Evolutionary conservation across 1,139 yeast species (phyloP).

Genomic region (Suhomyces taliae): DNA sequence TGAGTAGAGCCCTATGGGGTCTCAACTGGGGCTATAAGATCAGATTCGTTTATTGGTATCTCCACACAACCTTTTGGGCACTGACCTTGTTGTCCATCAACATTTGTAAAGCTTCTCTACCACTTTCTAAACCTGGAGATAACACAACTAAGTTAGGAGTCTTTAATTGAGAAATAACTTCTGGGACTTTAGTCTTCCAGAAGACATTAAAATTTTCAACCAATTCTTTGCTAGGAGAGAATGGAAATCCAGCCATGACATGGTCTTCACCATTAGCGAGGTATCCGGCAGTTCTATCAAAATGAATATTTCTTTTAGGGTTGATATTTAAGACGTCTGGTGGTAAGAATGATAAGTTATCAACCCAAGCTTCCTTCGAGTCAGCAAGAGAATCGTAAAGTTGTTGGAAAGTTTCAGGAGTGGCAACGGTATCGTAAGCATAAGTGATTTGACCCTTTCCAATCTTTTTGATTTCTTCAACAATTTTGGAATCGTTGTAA

Average conservation of each 20-base stretch:
- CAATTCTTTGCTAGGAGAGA: constrained; percentile 21
- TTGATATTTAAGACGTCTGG: constrained; percentile 11
- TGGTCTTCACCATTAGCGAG: constrained; percentile 31
- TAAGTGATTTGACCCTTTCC: constrained; percentile 45
- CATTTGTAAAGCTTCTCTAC: constrained; percentile 27
- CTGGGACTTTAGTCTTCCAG: constrained; percentile 26
- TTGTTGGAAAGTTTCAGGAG: constrained; percentile 36
- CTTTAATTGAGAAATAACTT: constrained; percentile 17
- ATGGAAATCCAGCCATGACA: constrained; percentile 16
- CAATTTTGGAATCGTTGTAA: constrained; percentile 55
- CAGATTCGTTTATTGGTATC: neutral
- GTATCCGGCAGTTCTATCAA: constrained; percentile 36
- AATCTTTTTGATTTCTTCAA: constrained; percentile 45
- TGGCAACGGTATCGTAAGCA: constrained; percentile 58
- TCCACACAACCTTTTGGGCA: constrained; percentile 5
- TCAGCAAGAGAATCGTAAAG: constrained; percentile 43
- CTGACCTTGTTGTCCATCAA: constrained; percentile 12
- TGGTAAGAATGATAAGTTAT: constrained; percentile 16
- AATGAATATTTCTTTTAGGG: constrained; percentile 23
- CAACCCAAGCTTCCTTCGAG: constrained; percentile 30
- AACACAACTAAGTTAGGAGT: constrained; percentile 26
- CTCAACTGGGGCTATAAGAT: too few species aligned
- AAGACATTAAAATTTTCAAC: constrained; percentile 18
- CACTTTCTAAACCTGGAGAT: constrained; percentile 26
- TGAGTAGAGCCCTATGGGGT: too few species aligned